A percentile compares a stretch with the other conserved stretches of the same genome.
These are phyloP conservation scores for Vaccinium vitisidaea DNA, from an alignment of 148 eudicot species.

Conservation along the genomic window DNA sequence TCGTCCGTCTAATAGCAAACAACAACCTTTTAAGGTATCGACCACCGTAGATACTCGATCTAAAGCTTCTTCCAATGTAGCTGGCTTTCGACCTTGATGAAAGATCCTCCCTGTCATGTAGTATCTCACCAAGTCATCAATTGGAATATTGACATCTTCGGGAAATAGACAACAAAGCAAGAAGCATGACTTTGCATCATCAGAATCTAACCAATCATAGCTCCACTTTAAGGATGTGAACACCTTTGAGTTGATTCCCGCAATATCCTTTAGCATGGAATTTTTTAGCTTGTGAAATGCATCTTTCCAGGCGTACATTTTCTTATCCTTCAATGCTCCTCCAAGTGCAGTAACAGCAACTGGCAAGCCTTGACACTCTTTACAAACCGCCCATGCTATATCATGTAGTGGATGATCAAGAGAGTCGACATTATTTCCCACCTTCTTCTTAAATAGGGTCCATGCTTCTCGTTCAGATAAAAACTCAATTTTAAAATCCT, in stretches of 20 bases:
- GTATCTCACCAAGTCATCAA: too few relatives aligned
- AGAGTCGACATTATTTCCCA: neutral
- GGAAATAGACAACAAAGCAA: too few relatives aligned
- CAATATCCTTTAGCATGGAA: too few relatives aligned
- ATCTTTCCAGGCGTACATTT: too few relatives aligned
- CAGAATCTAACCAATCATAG: too few relatives aligned
- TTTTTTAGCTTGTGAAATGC: too few relatives aligned
- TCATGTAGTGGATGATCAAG: too few relatives aligned
- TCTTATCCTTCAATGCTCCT: neutral
- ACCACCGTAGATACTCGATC: neutral
- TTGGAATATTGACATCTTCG: too few relatives aligned
- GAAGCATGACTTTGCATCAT: too few relatives aligned
- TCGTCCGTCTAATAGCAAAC: neutral
- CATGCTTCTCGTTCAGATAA: neutral
- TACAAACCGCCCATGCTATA: neutral
- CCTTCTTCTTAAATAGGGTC: neutral
- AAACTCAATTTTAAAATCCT: neutral
- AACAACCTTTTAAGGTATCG: neutral
- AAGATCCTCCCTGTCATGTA: neutral
- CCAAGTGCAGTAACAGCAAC: constrained; percentile 16
- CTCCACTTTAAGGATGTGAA: too few relatives aligned
- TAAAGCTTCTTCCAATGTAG: neutral
- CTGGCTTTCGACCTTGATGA: neutral
- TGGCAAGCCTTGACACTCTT: constrained; percentile 24
- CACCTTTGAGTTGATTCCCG: too few relatives aligned